Evolutionary conservation across 2,329 filamentous ascomycete species (phyloP), one percentile per base, ranked within the genome.

Genomic region (Iodosphaeria phyllophila): DNA sequence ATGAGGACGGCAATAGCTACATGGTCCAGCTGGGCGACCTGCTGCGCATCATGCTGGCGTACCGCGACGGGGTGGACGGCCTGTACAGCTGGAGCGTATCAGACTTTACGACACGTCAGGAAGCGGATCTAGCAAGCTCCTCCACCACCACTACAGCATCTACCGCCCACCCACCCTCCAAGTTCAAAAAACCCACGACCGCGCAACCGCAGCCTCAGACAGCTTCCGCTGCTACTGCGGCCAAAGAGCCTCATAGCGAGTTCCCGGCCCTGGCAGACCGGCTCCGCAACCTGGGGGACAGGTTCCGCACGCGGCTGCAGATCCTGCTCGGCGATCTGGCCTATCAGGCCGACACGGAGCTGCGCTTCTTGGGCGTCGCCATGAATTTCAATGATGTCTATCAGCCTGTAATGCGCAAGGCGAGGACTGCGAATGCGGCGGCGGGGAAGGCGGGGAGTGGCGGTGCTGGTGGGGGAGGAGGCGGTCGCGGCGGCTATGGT

Each of bases 341-440:
- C 6, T 86, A 91, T 51, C 86, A 95, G 50, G 75, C 83, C 1
- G 89, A 98, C 46, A 74, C 84, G 25, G 89, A 98, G 47, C 80
- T 98, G 72, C 65, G 86, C 27, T 95, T 95, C 58, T 54, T 98
- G 35, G 89, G 82, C 19, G 83, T 95, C 23, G 79, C 89, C 20
- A 95, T 98, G 82, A 98, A 95, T 52, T 98, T 95, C 51, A 98
- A 98, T 50, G 86, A 95, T 46, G 78, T 92, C 14, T 95, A 95
- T 49, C 68, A 79, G 49, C 78, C 80, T 9, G 66, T 73, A 22
- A 61, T 72, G 39, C 65, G 73, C 45, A 71, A 72, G 51, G 52
- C 62, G 30, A 60, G 56, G 47, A 13, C 23, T n/a, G n/a, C n/a
- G n/a, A n/a, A n/a, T n/a, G n/a, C n/a, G n/a, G n/a, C n/a, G n/a